Conservation (phyloP, 768 basidiomycete genomes). For the Tephrocybe sp. region DNA sequence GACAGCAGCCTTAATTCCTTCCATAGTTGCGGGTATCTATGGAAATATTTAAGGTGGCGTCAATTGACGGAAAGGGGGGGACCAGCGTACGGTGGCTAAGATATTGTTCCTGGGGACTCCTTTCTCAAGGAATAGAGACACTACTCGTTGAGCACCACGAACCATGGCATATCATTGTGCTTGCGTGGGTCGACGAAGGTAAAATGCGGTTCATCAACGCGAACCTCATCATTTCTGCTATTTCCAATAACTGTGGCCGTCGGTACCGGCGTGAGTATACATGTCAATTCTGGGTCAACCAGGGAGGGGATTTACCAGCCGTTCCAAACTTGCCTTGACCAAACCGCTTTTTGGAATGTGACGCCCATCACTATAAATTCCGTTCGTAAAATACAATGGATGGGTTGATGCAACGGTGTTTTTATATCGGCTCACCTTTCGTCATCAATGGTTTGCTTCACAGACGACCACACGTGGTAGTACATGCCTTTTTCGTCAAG, state of each 20-base stretch:
- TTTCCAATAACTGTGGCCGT: constrained; percentile 43
- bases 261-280: not conserved
- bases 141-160: constrained; percentile 36
- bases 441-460: constrained; percentile 26
- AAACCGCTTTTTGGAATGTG: constrained; percentile 9
- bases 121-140: constrained; percentile 36
- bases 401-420: too few relatives aligned
- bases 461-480: constrained; percentile 30
- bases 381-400: not conserved
- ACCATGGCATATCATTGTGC: constrained; percentile 36
- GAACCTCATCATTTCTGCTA: constrained; percentile 41
- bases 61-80: not conserved
- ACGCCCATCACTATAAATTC: constrained; percentile 5
- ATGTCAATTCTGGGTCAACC: not conserved
- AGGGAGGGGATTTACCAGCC: constrained; percentile 23
- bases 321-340: constrained; percentile 20
- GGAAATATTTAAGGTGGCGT: not conserved
- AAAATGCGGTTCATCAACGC: constrained; percentile 45
- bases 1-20: constrained; percentile 52
- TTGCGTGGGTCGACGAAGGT: constrained; percentile 50
- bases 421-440: constrained; percentile 10
- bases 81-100: constrained; percentile 45
- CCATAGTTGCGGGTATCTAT: constrained; percentile 58
- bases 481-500: constrained; percentile 18
- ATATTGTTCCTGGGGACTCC: constrained; percentile 37